Percentiles rank a stretch among this genome's conserved stretches.
phyloP scores from a whole-genome alignment of 2,329 filamentous ascomycete species.

The Ceratocystis destructans region DNA sequence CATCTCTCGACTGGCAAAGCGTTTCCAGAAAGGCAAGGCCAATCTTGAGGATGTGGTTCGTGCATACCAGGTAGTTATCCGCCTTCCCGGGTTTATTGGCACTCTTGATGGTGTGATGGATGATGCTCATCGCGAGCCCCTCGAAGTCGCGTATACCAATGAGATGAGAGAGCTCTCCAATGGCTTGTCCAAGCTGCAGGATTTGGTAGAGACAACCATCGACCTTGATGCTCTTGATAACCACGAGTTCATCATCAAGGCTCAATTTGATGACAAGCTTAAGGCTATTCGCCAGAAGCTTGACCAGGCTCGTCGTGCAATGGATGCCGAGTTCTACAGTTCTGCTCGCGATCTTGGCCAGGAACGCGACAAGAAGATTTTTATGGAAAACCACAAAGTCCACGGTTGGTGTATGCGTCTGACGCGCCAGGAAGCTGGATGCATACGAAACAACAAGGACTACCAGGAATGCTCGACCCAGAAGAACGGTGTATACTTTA shows the following conservation, averaged over 20 bases:
- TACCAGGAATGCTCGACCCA: conserved; percentile 96
- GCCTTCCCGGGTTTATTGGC: conserved; percentile 76
- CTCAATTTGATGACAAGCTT: conserved; percentile 85
- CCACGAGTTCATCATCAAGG: conserved; percentile 97
- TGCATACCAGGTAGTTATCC: conserved; percentile 86
- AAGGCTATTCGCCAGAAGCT: conserved; percentile 82
- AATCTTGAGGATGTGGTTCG: conserved; percentile 91
- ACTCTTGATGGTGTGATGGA: conserved; percentile 92
- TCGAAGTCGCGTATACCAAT: conserved; percentile 75
- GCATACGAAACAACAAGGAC: conserved; percentile 77
- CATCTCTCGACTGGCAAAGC: conserved; percentile 82
- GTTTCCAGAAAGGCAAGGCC: conserved; percentile 82
- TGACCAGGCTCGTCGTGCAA: conserved; percentile 67
- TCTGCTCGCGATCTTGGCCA: conserved; percentile 73
- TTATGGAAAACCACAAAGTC: conserved; percentile 88
- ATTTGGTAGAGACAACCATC: conserved; percentile 98
- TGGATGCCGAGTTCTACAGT: conserved; percentile 65
- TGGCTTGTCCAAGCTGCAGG: conserved; percentile 71
- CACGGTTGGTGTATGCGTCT: conserved; percentile 95
- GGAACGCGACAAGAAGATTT: conserved; percentile 96
- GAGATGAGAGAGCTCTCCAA: conserved; percentile 66
- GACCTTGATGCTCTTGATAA: conserved; percentile 90
- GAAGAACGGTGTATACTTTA: conserved; percentile 98
- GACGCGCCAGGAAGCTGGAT: conserved; percentile 78
- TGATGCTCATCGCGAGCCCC: conserved; percentile 73